These are phyloP conservation scores for Ampelocalamus luodianensis DNA, from an alignment of 176 grass and related monocot species.

Conservation along the genomic window DNA sequence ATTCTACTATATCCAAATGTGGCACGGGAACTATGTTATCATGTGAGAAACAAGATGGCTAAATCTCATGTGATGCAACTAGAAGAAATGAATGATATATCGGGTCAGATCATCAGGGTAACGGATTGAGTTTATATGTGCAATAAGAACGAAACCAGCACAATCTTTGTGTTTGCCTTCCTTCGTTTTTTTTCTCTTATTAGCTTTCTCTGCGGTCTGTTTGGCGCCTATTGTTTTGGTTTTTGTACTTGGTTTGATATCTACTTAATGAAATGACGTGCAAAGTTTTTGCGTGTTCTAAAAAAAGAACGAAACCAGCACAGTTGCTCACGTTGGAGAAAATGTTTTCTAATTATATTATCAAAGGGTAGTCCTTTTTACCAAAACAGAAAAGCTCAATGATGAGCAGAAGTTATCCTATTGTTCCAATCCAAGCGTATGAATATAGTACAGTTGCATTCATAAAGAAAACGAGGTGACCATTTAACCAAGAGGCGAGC, in stretches of 20 bases:
- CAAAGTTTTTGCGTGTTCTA: no score
- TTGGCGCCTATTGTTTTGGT: no score
- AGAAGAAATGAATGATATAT: background rate
- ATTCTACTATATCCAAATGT: background rate
- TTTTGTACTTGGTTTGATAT: no score
- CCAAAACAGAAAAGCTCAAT: background rate
- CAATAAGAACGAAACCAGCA: slow-evolving; percentile 19
- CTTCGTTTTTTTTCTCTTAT: no score
- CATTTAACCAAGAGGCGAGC: background rate
- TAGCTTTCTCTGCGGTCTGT: no score
- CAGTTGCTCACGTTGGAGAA: background rate
- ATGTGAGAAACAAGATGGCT: background rate
- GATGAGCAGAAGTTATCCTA: background rate
- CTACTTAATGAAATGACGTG: no score
- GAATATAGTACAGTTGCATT: slow-evolving; percentile 1
- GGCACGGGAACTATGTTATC: background rate
- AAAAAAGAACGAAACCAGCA: slow-evolving; percentile 26
- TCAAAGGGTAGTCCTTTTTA: background rate
- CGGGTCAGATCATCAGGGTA: slow-evolving; percentile 7
- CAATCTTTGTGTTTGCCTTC: no score
- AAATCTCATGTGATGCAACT: slow-evolving; percentile 2
- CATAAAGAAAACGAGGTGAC: slow-evolving; percentile 16
- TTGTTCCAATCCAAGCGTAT: background rate
- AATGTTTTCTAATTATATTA: background rate
- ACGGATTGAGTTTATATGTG: background rate